Conservation (phyloP, 768 basidiomycete genomes). For the Saitozyma podzolica region DNA sequence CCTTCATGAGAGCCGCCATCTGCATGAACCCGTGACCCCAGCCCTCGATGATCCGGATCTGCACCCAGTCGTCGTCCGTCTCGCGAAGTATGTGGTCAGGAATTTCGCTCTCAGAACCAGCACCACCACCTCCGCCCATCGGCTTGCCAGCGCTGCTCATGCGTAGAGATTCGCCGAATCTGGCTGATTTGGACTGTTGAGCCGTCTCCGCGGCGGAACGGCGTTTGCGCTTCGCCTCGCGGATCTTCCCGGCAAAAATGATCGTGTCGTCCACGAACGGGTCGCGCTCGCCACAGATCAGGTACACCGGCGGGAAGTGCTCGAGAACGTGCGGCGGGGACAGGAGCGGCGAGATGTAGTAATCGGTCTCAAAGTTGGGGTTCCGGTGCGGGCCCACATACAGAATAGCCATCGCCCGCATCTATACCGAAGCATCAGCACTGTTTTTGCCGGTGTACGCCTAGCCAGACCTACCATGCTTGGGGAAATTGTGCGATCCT, state of each 20-base stretch:
- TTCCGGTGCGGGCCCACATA: conserved; percentile 92
- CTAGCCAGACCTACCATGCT: conserved; percentile 73
- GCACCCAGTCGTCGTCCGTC: conserved; percentile 79
- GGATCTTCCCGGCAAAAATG: conserved; percentile 90
- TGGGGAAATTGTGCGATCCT: conserved; percentile 88
- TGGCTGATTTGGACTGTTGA: conserved; percentile 64
- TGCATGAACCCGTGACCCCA: conserved; percentile 98
- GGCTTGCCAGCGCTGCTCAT: conserved; percentile 57
- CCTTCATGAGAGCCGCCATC: conserved; percentile 82
- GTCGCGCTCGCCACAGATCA: conserved; percentile 88
- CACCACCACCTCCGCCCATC: neutral
- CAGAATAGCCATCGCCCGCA: conserved; percentile 98
- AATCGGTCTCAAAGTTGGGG: conserved; percentile 92
- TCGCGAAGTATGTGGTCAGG: conserved; percentile 58
- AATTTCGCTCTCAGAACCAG: conserved; percentile 1
- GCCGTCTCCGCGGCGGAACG: conserved; percentile 69
- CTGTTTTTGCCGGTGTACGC: neutral
- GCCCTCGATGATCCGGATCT: conserved; percentile 86
- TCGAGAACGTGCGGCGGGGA: conserved; percentile 79
- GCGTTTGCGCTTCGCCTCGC: conserved; percentile 86
- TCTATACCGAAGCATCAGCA: conserved; percentile 59
- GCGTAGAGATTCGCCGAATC: conserved; percentile 63
- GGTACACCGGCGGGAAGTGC: conserved; percentile 87
- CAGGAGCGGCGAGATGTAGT: conserved; percentile 92
- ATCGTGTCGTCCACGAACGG: conserved; percentile 97